phyloP scores from a whole-genome alignment of 2,329 filamentous ascomycete species.

The Monosporascus sp. region DNA sequence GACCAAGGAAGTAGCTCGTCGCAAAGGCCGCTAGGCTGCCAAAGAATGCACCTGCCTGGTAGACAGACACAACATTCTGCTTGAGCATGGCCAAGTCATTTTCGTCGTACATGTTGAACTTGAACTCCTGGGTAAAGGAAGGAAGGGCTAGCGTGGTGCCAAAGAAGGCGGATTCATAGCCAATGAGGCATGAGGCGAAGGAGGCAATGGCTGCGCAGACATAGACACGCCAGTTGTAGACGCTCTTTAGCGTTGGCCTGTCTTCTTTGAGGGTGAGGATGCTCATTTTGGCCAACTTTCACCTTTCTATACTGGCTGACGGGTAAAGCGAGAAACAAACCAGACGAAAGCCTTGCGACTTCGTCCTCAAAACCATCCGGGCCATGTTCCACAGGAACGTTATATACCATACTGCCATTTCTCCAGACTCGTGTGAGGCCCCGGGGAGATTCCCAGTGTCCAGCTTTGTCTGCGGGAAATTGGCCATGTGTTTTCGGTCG shows the following conservation, averaged over 20 bases:
- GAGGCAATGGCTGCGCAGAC: slow-evolving; percentile 49
- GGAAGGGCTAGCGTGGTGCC: slow-evolving; percentile 68
- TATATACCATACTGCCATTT: no score
- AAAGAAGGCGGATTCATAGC: slow-evolving; percentile 71
- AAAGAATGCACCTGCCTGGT: slow-evolving; percentile 81
- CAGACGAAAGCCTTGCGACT: no score
- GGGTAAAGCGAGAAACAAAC: no score
- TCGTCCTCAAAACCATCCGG: no score
- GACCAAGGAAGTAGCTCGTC: slow-evolving; percentile 62
- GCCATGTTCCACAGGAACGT: no score
- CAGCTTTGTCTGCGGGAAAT: no score
- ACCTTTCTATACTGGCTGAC: no score
- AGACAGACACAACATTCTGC: slow-evolving; percentile 74
- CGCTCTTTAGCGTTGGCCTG: slow-evolving; percentile 49
- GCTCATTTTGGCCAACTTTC: slow-evolving; percentile 29
- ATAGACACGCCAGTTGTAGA: slow-evolving; percentile 60
- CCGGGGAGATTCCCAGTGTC: no score
- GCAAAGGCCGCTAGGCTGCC: slow-evolving; percentile 67
- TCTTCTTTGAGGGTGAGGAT: slow-evolving; percentile 51
- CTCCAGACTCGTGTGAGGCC: no score
- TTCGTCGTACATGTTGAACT: slow-evolving; percentile 46
- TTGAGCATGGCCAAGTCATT: slow-evolving; percentile 54
- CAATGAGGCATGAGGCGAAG: slow-evolving; percentile 53
- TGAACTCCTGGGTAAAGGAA: slow-evolving; percentile 66
- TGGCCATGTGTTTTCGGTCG: no score